Base-by-base conservation (phyloP, 305 asterid genomes). In the Ilex paraguariensis region DNA sequence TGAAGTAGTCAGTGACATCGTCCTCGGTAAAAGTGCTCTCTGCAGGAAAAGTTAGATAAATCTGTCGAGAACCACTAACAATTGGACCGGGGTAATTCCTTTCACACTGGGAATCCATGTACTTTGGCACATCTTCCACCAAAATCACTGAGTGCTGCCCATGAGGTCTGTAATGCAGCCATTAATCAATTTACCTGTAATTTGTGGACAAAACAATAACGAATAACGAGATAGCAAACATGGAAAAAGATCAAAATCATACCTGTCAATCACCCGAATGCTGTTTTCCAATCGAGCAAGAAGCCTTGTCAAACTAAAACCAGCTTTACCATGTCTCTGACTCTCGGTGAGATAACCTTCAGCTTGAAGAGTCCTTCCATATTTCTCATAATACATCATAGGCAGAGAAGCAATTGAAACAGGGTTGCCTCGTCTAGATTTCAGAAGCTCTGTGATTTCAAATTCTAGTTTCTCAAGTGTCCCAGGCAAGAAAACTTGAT, bases 371-470 rank as follows among this genome's bases (percentile, higher is more conserved):
- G 36, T 55, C 17, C 39, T 17, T 55, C 59, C 33, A 55, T 55
- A 55, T 21, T 31, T 55, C 59, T 55, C 59, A 7, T 21, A 55
- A 31, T 55, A 55, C 10, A 55, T 21, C 33, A 55, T 80, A 0
- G 98, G 98, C 59, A 91, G 77, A 49, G 95, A 74, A 4, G 98
- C 98, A 69, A 91, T 91, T 13, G 98, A 88, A 68, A 91, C 82
- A 2, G 98, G 98, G 61, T 33, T 59, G 54, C 96, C 95, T 40
- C 84, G 73, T 64, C 80, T 64, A 1, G 82, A 79, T 76, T 77
- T 88, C 81, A 91, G 68, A 13, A 91, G 78, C 80, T 87, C 95
- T 0, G 82, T 71, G 64, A 91, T 78, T 70, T 91, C 98, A 14
- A 70, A 51, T 52, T 87, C 98, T 14, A 91, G 70, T 61, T 77